Evolutionary conservation across 2,329 filamentous ascomycete genomes (phyloP).

Genomic region (Beauveria medogensis): DNA sequence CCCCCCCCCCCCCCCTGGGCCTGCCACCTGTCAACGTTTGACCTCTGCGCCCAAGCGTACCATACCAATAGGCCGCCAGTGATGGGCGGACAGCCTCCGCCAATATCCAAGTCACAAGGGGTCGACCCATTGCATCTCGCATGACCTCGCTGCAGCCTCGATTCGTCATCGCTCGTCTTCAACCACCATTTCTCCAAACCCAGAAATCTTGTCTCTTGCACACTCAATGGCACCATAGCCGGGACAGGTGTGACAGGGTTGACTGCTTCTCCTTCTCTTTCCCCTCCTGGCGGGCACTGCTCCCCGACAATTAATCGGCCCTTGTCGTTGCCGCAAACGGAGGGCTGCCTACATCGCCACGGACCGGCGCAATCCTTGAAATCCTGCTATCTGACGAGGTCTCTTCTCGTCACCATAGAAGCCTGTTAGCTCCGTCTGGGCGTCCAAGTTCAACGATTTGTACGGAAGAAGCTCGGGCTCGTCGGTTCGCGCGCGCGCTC

Average conservation of each 20-base stretch:
- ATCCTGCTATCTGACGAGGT: not conserved
- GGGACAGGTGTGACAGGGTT: not conserved
- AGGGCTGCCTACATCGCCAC: not conserved
- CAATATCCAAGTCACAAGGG: no score
- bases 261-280: not conserved
- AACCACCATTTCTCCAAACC: no score
- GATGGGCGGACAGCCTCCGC: not conserved
- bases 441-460: not conserved
- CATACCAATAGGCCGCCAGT: not conserved
- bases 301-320: no score
- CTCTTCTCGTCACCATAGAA: not conserved
- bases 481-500: no score
- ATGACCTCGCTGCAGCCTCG: no score
- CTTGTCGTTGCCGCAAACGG: not conserved
- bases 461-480: no score
- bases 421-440: not conserved
- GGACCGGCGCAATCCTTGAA: not conserved
- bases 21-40: no score
- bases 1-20: no score
- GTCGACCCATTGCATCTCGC: no score
- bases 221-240: not conserved
- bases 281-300: not conserved
- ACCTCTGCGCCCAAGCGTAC: no score
- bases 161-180: no score
- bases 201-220: not conserved